Evolutionary conservation across 2,329 filamentous ascomycete species (phyloP).

Genomic region (Ceratocystis albifundus): DNA sequence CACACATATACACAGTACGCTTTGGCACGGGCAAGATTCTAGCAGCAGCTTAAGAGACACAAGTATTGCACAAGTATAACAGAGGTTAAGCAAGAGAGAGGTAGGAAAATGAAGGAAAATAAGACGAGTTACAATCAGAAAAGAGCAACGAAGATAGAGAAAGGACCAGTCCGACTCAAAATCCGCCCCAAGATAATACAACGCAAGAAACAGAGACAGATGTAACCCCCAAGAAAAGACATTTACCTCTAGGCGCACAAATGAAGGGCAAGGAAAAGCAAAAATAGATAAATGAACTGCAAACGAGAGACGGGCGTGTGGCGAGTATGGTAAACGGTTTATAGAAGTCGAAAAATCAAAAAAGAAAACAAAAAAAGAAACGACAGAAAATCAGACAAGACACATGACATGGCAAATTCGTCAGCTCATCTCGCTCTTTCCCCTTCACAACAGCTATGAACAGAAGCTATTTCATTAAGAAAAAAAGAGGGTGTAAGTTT

Average conservation of each 20-base stretch:
- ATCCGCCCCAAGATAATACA: slow-evolving; percentile 3
- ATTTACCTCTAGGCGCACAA: background rate
- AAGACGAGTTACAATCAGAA: background rate
- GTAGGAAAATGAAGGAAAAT: background rate
- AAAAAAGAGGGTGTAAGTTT: background rate
- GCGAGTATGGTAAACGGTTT: background rate
- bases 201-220: slow-evolving; percentile 12
- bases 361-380: background rate
- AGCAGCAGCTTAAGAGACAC: background rate
- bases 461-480: background rate
- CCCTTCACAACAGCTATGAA: background rate
- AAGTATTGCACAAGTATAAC: background rate
- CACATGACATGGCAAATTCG: slow-evolving; percentile 20
- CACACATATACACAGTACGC: too few species aligned
- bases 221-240: slow-evolving; percentile 11
- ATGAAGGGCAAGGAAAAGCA: slow-evolving; percentile 1
- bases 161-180: slow-evolving; percentile 3
- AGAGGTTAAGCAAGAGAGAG: background rate
- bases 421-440: slow-evolving; percentile 18
- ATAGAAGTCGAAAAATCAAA: slow-evolving; percentile 8
- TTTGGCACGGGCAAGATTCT: too few species aligned
- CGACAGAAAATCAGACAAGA: slow-evolving; percentile 13
- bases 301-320: background rate
- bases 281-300: background rate
- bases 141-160: slow-evolving; percentile 1